phyloP scores from a whole-genome alignment of 306 rosid genomes.

The Corylus avellana region DNA sequence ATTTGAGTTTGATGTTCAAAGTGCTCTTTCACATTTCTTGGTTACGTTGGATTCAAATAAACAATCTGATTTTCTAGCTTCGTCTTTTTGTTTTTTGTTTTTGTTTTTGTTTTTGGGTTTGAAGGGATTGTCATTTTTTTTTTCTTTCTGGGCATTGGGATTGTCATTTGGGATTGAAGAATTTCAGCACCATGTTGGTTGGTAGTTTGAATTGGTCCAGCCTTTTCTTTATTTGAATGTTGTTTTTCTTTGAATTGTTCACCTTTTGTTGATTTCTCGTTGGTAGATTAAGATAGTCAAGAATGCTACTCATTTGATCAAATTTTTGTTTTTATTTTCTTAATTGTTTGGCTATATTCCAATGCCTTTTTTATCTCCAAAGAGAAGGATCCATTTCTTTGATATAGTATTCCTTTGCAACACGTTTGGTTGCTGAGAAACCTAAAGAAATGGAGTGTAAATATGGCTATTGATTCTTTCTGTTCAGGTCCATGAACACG shows the following conservation, averaged over 20 bases:
- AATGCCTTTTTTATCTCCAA: neutral
- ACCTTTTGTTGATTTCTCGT: neutral
- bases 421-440: slow-evolving; percentile 19
- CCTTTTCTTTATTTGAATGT: neutral
- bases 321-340: neutral
- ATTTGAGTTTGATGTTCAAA: neutral
- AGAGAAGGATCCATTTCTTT: slow-evolving; percentile 3
- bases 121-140: neutral
- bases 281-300: neutral
- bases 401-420: neutral
- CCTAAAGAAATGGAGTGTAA: slow-evolving; percentile 6
- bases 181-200: neutral
- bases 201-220: neutral
- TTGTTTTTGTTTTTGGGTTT: neutral
- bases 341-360: neutral
- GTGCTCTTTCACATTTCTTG: slow-evolving; percentile 6
- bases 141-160: no score
- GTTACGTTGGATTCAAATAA: neutral
- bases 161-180: slow-evolving; percentile 5
- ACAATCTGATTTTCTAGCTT: no score
- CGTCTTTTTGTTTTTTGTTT: neutral
- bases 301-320: neutral
- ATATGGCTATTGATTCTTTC: slow-evolving; percentile 4
- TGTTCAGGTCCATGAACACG: slow-evolving; percentile 10
- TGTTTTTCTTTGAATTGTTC: neutral